Conservation (phyloP, 2,329 filamentous ascomycete species). For the Karstenula rhodostoma region DNA sequence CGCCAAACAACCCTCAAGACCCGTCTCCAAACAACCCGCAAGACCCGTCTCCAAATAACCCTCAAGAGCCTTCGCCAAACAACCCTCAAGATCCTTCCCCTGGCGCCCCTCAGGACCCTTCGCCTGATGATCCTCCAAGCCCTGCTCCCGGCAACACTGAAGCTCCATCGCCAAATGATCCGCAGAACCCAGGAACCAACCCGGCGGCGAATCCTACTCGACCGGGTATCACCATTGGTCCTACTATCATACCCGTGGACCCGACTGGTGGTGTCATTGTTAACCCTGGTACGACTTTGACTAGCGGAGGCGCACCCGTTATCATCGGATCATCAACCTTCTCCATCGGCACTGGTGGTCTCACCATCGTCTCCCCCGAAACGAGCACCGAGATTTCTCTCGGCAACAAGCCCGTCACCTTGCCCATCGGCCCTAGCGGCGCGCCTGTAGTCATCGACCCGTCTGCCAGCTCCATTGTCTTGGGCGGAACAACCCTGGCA, state of each 20-base stretch:
- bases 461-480: slow-evolving; percentile 7
- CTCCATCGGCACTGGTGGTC: slow-evolving; percentile 21
- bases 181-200: slow-evolving; percentile 1
- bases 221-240: slow-evolving; percentile 24
- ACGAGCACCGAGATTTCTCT: slow-evolving; percentile 10
- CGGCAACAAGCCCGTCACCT: slow-evolving; percentile 11
- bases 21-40: slow-evolving; percentile 2
- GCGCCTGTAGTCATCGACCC: slow-evolving; percentile 9
- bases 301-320: slow-evolving; percentile 16
- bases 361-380: slow-evolving; percentile 18
- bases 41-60: neutral
- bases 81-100: neutral
- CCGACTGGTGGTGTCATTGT: slow-evolving; percentile 28
- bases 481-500: slow-evolving; percentile 18
- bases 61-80: neutral
- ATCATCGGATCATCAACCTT: slow-evolving; percentile 22
- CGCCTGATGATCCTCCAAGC: slow-evolving; percentile 2
- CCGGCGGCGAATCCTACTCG: slow-evolving; percentile 11
- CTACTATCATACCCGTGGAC: slow-evolving; percentile 20
- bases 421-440: slow-evolving; percentile 3
- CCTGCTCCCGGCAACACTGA: neutral
- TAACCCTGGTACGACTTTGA: slow-evolving; percentile 23
- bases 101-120: neutral
- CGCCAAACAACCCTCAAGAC: neutral
- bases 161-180: slow-evolving; percentile 1